Evolutionary conservation across 2,329 filamentous ascomycete genomes (phyloP).

Genomic region (Colletotrichum scovillei): DNA sequence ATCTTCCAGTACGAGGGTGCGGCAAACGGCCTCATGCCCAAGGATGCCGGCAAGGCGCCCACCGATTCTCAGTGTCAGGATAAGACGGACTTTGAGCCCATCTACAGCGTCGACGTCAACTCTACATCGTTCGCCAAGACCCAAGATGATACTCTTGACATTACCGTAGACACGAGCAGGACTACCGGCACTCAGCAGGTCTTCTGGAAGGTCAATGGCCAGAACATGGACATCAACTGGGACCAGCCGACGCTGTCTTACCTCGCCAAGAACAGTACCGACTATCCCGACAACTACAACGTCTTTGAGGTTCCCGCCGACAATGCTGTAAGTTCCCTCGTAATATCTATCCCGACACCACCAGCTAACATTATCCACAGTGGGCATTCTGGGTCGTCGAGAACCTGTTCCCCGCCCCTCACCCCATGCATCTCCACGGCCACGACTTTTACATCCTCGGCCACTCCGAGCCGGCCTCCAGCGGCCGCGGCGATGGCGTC

Average conservation of each 20-base stretch:
- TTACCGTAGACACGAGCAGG: conserved; percentile 38
- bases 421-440: conserved; percentile 35
- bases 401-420: conserved; percentile 29
- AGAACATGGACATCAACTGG: conserved; percentile 52
- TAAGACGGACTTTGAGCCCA: conserved; percentile 39
- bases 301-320: conserved; percentile 27
- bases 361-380: neutral
- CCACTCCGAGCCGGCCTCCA: conserved; percentile 33
- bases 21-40: conserved; percentile 42
- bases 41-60: conserved; percentile 41
- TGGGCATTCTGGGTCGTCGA: conserved; percentile 36
- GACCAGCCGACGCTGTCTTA: conserved; percentile 50
- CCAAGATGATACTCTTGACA: conserved; percentile 39
- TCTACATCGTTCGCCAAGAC: conserved; percentile 41
- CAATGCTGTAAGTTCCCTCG: conserved; percentile 7
- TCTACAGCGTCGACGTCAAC: conserved; percentile 42
- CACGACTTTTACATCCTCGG: conserved; percentile 61
- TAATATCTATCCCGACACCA: too few species aligned
- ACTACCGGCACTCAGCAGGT: conserved; percentile 38
- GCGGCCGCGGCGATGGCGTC: conserved; percentile 22
- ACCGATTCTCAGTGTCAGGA: conserved; percentile 40
- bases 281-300: conserved; percentile 25
- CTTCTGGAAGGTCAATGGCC: conserved; percentile 49
- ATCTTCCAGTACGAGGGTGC: conserved; percentile 53
- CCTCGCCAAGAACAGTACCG: conserved; percentile 19